Conservation (phyloP, 192 early-diverging fungal species). For the Entomortierella parvispora region DNA sequence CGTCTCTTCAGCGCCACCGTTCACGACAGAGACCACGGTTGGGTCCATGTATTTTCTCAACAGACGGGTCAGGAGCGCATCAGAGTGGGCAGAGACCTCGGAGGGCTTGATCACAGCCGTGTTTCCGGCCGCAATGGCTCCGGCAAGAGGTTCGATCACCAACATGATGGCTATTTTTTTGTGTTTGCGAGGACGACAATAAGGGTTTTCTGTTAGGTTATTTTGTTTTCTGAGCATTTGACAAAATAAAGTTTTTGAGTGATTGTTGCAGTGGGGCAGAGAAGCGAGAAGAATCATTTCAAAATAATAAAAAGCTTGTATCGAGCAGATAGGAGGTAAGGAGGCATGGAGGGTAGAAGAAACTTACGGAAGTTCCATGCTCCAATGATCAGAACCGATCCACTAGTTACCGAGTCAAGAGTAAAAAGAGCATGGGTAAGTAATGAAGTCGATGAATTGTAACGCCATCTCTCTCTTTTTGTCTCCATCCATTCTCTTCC, state of each 20-base stretch:
- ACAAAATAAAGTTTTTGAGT: too few relatives aligned
- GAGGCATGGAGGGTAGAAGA: neutral
- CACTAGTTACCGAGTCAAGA: conserved; percentile 8
- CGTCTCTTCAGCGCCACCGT: conserved; percentile 68
- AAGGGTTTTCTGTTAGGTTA: too few relatives aligned
- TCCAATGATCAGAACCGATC: conserved; percentile 53
- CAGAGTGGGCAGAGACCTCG: conserved; percentile 60
- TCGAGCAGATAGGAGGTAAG: neutral
- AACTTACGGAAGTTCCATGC: conserved; percentile 65
- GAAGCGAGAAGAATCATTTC: neutral
- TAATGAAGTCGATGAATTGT: too few relatives aligned
- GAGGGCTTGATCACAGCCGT: conserved; percentile 58
- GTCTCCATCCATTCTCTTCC: neutral
- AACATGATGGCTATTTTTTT: conserved; percentile 62
- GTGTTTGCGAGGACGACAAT: too few relatives aligned
- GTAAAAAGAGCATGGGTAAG: neutral
- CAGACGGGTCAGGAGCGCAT: conserved; percentile 53
- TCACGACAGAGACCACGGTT: conserved; percentile 56
- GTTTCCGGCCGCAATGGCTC: conserved; percentile 72
- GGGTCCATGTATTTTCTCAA: conserved; percentile 68
- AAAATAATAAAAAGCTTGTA: neutral
- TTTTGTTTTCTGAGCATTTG: too few relatives aligned
- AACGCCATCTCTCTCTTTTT: too few relatives aligned
- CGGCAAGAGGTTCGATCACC: conserved; percentile 57
- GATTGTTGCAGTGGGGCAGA: neutral